Base-by-base conservation (phyloP, 2,329 filamentous ascomycete species). In the Aspergillus neoniger region DNA sequence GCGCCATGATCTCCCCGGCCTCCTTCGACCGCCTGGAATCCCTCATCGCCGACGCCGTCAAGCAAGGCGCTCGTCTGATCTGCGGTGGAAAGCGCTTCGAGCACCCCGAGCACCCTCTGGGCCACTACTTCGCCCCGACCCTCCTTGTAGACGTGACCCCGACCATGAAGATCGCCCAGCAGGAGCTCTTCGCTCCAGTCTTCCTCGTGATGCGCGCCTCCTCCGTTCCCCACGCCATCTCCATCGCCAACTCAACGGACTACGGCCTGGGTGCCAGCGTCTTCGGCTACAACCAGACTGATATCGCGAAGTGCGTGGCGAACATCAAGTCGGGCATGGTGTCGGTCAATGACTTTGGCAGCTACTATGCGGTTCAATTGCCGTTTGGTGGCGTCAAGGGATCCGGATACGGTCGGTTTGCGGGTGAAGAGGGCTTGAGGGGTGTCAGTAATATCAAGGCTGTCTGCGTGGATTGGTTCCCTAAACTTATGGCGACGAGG, bases 341-440 rank as follows among this genome's bases (percentile, higher is more conserved):
- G 0, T 88, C 92, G 23, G 86, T 99, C 67, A 99, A 99, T 74
- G 95, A 99, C 79, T 99, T 99, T 72, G 95, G 89, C 19, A 89
- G 88, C 28, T 97, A 88, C 76, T 99, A 99, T 73, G 92, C 94
- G 55, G 93, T 96, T 7, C 92, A 96, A 77, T 80, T 99, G 41
- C 95, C 95, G 0, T 99, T 99, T 76, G 95, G 95, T 39, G 95
- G 93, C 57, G 87, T 91, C n/a, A 87, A 86, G 60, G 94, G 92
- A 1, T 96, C 91, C 23, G 95, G 91, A 0, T 98, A 98, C 74
- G 95, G 95, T 1, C 85, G 94, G 2, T 99, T 99, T 77, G 94
- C 92, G 0, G 95, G 92, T 23, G 88, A 91, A 66, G 95, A 99
- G 74, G 95, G 95, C 0, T 78, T 99, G 21, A 83, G 91, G 38